Conservation (phyloP, 2,329 filamentous ascomycete genomes). For the Fusarium phyllophilum region DNA sequence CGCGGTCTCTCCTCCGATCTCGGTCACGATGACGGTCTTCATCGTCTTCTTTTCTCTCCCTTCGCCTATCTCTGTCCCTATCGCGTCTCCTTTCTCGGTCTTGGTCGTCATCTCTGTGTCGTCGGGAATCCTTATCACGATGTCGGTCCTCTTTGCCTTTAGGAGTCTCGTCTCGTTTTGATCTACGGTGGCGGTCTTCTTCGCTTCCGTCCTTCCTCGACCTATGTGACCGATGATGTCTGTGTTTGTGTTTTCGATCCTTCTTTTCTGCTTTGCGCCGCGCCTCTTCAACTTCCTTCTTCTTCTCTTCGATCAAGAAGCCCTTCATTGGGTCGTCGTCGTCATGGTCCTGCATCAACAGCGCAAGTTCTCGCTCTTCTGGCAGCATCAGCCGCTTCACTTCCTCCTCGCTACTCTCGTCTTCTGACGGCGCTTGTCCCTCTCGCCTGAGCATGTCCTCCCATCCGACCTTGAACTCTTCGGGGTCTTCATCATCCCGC, state of each 20-base stretch:
- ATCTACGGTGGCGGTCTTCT: conserved; percentile 46
- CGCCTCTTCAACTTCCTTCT: conserved; percentile 83
- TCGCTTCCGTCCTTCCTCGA: conserved; percentile 49
- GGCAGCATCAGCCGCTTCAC: conserved; percentile 72
- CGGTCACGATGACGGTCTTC: conserved; percentile 39
- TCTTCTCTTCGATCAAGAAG: conserved; percentile 90
- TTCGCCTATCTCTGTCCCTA: conserved; percentile 30
- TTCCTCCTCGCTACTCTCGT: conserved; percentile 59
- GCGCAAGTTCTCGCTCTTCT: conserved; percentile 83
- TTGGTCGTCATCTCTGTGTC: conserved; percentile 45
- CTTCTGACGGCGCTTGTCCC: conserved; percentile 56
- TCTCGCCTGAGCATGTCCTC: conserved; percentile 67
- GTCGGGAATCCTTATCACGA: conserved; percentile 46
- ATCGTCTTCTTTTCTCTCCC: conserved; percentile 37
- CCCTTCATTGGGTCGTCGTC: conserved; percentile 98
- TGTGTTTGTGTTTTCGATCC: conserved; percentile 59
- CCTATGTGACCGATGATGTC: conserved; percentile 59
- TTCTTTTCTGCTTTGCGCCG: conserved; percentile 62
- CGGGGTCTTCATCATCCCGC: conserved; percentile 78
- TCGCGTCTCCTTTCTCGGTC: conserved; percentile 42
- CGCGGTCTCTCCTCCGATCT: conserved; percentile 37
- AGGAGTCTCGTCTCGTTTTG: conserved; percentile 52
- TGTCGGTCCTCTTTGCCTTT: conserved; percentile 41
- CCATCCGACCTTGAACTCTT: conserved; percentile 68
- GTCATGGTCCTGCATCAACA: conserved; percentile 82